phyloP scores from a whole-genome alignment of 2,329 filamentous ascomycete species.

The Rutstroemia sydowiana region DNA sequence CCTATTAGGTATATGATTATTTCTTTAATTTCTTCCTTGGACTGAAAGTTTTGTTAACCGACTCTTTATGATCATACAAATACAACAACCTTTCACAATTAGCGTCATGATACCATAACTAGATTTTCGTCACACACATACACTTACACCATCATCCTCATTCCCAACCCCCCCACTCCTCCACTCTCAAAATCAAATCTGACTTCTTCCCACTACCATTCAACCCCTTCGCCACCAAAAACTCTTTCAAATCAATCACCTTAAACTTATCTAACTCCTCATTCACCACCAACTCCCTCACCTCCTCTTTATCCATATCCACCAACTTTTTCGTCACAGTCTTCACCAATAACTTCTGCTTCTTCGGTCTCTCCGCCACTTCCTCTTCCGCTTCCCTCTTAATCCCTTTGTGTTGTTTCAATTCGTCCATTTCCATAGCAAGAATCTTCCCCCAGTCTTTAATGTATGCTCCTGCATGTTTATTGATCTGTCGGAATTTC shows the following conservation, averaged over 20 bases:
- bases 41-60: too few species aligned
- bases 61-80: too few species aligned
- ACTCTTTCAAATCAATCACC: constrained; percentile 8
- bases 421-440: constrained; percentile 36
- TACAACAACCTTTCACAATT: too few species aligned
- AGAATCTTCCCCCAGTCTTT: constrained; percentile 68
- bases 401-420: background rate
- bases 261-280: constrained; percentile 8
- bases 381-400: constrained; percentile 2
- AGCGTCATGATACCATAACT: too few species aligned
- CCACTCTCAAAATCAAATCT: constrained; percentile 1
- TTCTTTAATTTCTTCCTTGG: too few species aligned
- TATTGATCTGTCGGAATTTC: constrained; percentile 74
- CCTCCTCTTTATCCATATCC: constrained; percentile 4
- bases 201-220: constrained; percentile 1
- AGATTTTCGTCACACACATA: too few species aligned
- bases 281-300: background rate
- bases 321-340: constrained; percentile 1
- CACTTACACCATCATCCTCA: too few species aligned
- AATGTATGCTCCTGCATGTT: constrained; percentile 73
- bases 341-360: background rate
- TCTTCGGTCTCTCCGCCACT: background rate
- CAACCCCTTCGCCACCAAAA: background rate
- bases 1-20: too few species aligned
- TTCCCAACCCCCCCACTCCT: background rate